A percentile compares a stretch with the other conserved stretches of the same genome.
phyloP scores from a whole-genome alignment of 345 rosid genomes.

The Brassica incana region DNA sequence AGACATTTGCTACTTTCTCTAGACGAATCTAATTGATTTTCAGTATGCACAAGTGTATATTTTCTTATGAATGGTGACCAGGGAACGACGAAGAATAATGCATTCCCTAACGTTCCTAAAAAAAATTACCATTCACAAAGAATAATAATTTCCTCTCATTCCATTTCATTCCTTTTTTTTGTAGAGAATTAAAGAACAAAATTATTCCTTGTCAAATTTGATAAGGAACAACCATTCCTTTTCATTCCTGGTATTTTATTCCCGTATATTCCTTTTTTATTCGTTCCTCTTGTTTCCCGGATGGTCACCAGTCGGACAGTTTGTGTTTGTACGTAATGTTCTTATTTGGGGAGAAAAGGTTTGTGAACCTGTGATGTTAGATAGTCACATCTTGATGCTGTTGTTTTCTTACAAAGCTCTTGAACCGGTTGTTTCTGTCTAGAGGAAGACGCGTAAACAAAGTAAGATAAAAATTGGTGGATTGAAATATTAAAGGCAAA shows the following conservation, averaged over 20 bases:
- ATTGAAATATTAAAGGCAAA: background rate
- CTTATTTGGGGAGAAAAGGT: background rate
- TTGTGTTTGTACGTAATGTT: slow-evolving; percentile 1
- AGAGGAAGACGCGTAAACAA: background rate
- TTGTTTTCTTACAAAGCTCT: background rate
- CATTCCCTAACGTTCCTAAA: too few relatives aligned
- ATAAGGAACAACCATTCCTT: too few relatives aligned
- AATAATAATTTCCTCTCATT: too few relatives aligned
- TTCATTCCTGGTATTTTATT: too few relatives aligned
- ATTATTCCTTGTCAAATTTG: too few relatives aligned
- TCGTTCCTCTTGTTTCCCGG: too few relatives aligned
- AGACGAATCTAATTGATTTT: background rate
- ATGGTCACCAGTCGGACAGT: too few relatives aligned
- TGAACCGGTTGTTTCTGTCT: background rate
- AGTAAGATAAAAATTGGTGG: background rate
- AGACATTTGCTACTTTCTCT: background rate
- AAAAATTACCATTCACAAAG: too few relatives aligned
- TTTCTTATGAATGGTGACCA: background rate
- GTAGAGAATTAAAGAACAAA: too few relatives aligned
- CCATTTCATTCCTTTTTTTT: too few relatives aligned
- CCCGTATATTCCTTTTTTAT: too few relatives aligned
- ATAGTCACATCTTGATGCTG: background rate
- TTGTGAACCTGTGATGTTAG: background rate
- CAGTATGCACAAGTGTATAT: background rate
- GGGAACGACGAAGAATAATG: too few relatives aligned